phyloP scores from a whole-genome alignment of 2,329 filamentous ascomycete species.

The Fusarium tjaetaba region DNA sequence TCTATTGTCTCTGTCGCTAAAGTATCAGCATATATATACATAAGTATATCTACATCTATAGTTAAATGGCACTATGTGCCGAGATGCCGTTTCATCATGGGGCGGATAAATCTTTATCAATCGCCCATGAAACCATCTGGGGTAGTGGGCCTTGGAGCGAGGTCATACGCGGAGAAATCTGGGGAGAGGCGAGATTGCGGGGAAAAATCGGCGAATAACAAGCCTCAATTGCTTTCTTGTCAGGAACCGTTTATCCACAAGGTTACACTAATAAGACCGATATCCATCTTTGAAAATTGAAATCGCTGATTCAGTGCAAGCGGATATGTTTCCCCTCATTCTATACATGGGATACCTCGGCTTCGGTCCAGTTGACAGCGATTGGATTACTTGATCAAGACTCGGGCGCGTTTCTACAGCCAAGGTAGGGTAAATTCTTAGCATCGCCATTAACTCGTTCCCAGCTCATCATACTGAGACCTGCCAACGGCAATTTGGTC shows the following conservation, averaged over 20 bases:
- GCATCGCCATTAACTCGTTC: not conserved
- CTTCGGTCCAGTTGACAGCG: not conserved
- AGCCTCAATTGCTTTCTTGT: not conserved
- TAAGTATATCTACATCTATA: not conserved
- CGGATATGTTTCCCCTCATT: not conserved
- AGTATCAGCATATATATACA: not conserved
- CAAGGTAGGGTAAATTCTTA: not conserved
- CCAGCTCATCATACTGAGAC: not conserved
- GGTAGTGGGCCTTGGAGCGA: not conserved
- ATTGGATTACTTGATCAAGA: not conserved
- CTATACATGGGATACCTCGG: not conserved
- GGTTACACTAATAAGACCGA: not conserved
- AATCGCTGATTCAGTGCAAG: fast-evolving
- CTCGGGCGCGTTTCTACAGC: not conserved
- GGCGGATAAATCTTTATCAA: constrained; percentile 23
- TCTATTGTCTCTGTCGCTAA: not conserved
- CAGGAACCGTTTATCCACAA: not conserved
- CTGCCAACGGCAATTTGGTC: not conserved
- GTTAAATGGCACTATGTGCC: not conserved
- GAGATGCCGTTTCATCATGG: not conserved
- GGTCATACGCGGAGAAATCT: constrained; percentile 10
- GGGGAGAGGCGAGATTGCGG: not conserved
- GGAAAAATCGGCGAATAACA: not conserved
- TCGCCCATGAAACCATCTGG: not conserved
- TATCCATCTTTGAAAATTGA: not conserved